Base-by-base conservation (phyloP, 1,284 basidiomycete species). In the Pyrrhoderma noxium region DNA sequence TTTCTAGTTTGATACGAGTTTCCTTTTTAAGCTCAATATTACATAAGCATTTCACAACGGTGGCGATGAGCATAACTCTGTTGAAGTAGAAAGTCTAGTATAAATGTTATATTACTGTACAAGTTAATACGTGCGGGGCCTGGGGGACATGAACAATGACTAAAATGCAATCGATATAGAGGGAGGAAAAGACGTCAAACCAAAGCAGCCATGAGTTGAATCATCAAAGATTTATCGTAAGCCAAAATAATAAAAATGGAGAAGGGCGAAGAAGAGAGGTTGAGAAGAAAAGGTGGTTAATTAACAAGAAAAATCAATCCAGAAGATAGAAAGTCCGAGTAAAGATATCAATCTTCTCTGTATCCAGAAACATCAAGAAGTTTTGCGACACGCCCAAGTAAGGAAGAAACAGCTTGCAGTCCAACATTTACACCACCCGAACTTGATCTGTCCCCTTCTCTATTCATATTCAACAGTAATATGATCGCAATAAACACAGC, bases 401-500 rank as follows among this genome's bases (percentile, higher is more conserved):
- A 40, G 21, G 51, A 16, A n/a, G 31, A 22, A 11, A 23, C 35
- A 23, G 21, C 16, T 36, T 47, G 46, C 27, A 31, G 5, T 16
- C 46, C 46, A 25, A 38, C 14, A 9, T 47, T n/a, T n/a, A n/a
- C n/a, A n/a, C n/a, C n/a, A n/a, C n/a, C 21, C 4, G 39, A 25
- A 9, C 8, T 19, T 3, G 21, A 25, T 18, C 34, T 14, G 5
- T 47, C 45, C 8, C 46, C 46, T 8, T 54, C 52, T 38, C 48
- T 45, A 2, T 37, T 47, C 21, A 54, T 48, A 23, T 44, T 45
- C 3, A 54, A 42, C n/a, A 54, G 47, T 1, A 54, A 37, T 16
- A 54, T 14, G 13, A 54, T 48, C 21, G 52, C 52, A 36, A 54
- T 49, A 37, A 54, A 54, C 8, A 54, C 52, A 1, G 52, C 52